phyloP scores from a whole-genome alignment of 2,329 filamentous ascomycete species.

The Scedosporium minutisporum region DNA sequence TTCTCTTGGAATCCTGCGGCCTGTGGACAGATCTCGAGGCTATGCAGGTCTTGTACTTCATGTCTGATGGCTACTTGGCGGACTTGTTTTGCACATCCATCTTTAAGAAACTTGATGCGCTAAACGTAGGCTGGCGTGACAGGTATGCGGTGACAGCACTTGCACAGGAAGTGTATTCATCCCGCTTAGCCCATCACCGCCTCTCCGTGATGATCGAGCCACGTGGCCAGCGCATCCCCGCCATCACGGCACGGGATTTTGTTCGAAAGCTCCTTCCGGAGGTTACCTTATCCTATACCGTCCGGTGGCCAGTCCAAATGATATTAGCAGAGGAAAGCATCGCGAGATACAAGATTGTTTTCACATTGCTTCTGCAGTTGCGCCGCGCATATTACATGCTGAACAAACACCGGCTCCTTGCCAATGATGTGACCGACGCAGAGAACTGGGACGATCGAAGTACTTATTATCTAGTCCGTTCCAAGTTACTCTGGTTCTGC shows the following conservation, averaged over 20 bases:
- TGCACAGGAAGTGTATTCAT: conserved; percentile 60
- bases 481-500: conserved; percentile 68
- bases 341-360: conserved; percentile 59
- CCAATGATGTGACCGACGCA: conserved; percentile 27
- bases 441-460: conserved; percentile 32
- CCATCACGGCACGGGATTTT: conserved; percentile 42
- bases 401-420: conserved; percentile 39
- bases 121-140: conserved; percentile 61
- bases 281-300: conserved; percentile 58
- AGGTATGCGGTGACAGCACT: conserved; percentile 71
- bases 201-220: conserved; percentile 47
- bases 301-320: conserved; percentile 60
- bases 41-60: conserved; percentile 66
- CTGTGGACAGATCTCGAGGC: conserved; percentile 56
- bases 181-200: conserved; percentile 47
- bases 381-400: conserved; percentile 61
- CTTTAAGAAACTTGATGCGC: conserved; percentile 64
- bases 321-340: conserved; percentile 60
- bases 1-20: conserved; percentile 60
- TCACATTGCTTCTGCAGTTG: conserved; percentile 68
- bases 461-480: conserved; percentile 51
- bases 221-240: conserved; percentile 28
- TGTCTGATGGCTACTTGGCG: conserved; percentile 60
- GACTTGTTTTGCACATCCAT: conserved; percentile 57
- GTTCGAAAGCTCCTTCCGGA: conserved; percentile 47